Evolutionary conservation across 2,329 filamentous ascomycete species (phyloP), one percentile per base, ranked within the genome.

Genomic region (Colletotrichum echinochloae): DNA sequence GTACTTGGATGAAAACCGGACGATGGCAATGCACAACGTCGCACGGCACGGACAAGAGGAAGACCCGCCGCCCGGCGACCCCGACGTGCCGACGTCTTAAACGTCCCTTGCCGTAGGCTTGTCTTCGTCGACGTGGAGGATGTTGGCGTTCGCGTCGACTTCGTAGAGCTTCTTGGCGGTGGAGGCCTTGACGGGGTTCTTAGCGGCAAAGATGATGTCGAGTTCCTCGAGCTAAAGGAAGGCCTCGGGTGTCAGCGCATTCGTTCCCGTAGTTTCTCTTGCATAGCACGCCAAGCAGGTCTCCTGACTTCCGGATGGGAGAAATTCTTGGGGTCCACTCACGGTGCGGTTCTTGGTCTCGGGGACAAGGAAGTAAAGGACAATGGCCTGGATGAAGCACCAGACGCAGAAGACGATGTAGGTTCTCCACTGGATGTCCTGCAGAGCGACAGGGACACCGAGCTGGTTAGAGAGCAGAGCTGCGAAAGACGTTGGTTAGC

Each of bases 341-440:
- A 72, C 70, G 48, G 84, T 86, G 62, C 85, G 81, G 56, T 83
- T 81, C 74, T 83, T 84, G 8, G 84, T 87, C 75, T 87, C 85
- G 0, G 84, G 84, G n/a, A 85, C 83, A 14, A 87, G 78, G 72
- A 87, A 82, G 75, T 83, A 88, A 1, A 87, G 81, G 4, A 83
- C 75, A 14, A 71, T 23, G 5, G 81, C 74, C 74, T 84, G 82
- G 63, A 83, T 74, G 5, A 79, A 77, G 71, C 81, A 82, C 83
- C 83, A 85, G 49, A 80, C 61, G 18, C 79, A 82, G 74, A 88
- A 87, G 37, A 86, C 78, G 63, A 89, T 87, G 74, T 88, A 88
- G 0, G 85, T 86, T 71, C 83, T 82, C 86, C 85, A 89, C 0
- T 80, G 82, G 57, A 89, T 88, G 60, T 83, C 80, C 33, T 83